Percentiles rank a stretch among this genome's conserved stretches.
phyloP scores from a whole-genome alignment of 2,329 filamentous ascomycete species.

The Phialophora macrospora region DNA sequence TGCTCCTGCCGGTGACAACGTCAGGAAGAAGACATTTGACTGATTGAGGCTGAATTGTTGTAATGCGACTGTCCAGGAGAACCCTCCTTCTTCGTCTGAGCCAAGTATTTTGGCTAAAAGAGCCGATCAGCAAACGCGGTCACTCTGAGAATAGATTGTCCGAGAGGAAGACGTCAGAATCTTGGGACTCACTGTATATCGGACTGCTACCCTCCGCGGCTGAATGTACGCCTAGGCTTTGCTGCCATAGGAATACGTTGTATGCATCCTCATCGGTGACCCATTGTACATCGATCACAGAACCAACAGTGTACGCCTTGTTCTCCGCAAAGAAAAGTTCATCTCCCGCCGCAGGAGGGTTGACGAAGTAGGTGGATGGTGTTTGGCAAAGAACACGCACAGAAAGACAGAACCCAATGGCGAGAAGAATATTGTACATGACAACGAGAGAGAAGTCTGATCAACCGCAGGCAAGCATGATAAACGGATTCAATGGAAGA shows the following conservation, averaged over 20 bases:
- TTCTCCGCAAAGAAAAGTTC: constrained; percentile 1
- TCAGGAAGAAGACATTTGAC: constrained; percentile 4
- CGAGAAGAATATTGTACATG: background rate
- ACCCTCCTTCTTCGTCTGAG: constrained; percentile 5
- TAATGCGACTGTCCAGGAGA: background rate
- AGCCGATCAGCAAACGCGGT: background rate
- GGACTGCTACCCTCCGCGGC: background rate
- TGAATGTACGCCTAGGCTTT: background rate
- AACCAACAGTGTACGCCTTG: background rate
- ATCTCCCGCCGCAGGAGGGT: background rate
- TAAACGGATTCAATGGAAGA: background rate
- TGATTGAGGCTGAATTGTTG: constrained; percentile 5
- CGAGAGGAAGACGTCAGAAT: background rate
- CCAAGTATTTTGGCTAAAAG: background rate
- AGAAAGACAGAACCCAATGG: background rate
- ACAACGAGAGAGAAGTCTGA: background rate
- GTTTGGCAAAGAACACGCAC: background rate
- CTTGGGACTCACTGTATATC: background rate
- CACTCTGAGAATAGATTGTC: background rate
- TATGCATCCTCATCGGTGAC: constrained; percentile 1
- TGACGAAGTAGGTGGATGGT: background rate
- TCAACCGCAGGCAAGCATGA: background rate
- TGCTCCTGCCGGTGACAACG: background rate
- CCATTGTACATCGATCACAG: constrained; percentile 1
- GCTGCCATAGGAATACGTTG: constrained; percentile 6